Evolutionary conservation across 2,329 filamentous ascomycete genomes (phyloP).

Genomic region (Phyllachora maydis): DNA sequence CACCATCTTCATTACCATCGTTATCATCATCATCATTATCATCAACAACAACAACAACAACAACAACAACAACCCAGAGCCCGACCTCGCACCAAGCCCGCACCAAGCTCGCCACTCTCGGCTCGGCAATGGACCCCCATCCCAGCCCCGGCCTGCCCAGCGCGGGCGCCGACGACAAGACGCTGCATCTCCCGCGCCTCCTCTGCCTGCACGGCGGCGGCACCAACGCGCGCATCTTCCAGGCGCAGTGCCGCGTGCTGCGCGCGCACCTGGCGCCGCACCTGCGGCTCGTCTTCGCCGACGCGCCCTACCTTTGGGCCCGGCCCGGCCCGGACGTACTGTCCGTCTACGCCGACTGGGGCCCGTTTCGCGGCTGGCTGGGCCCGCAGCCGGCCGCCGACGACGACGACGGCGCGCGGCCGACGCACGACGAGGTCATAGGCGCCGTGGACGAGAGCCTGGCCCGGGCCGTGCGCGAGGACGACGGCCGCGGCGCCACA

Average conservation of each 20-base stretch:
- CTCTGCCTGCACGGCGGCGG: slow-evolving; percentile 70
- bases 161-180: too few species aligned
- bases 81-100: too few species aligned
- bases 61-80: too few species aligned
- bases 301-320: slow-evolving; percentile 45
- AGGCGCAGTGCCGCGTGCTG: slow-evolving; percentile 40
- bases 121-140: too few species aligned
- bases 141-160: too few species aligned
- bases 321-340: slow-evolving; percentile 41
- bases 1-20: too few species aligned
- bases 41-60: too few species aligned
- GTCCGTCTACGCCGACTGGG: slow-evolving; percentile 41
- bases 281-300: slow-evolving; percentile 54
- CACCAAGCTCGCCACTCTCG: too few species aligned
- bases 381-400: slow-evolving; percentile 3
- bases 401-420: background rate
- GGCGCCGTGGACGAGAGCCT: slow-evolving; percentile 2
- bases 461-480: slow-evolving; percentile 26
- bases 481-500: slow-evolving; percentile 24
- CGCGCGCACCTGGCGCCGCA: slow-evolving; percentile 22
- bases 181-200: slow-evolving; percentile 48
- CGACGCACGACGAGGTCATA: too few species aligned
- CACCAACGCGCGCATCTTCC: slow-evolving; percentile 50
- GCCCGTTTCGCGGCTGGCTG: slow-evolving; percentile 34
- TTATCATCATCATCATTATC: too few species aligned